Base-by-base conservation (phyloP, 129 eudicot species). In the Apium graveolens region DNA sequence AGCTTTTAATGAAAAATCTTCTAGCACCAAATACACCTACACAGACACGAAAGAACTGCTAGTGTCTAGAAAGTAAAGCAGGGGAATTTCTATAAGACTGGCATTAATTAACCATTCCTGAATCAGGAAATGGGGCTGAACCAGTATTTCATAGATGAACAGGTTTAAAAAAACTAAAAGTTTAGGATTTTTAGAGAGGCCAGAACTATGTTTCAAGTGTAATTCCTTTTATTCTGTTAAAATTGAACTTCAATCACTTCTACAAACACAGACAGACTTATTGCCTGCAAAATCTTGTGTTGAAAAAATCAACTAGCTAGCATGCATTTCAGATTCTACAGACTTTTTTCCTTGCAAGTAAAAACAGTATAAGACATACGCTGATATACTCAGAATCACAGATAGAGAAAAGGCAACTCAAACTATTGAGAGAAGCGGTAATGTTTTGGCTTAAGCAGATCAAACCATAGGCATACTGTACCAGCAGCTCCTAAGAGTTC, bases 401-500 rank as follows among this genome's bases (percentile, higher is more conserved):
- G 4, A 44, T 44, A 41, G 44, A 41, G 11, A 8, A 5, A 41
- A 6, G 44, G 11, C 11, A 41, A 44, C 48, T 44, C 48, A 44
- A 11, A 44, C 16, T 44, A 11, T 44, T 11, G 48, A 0, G 97
- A 96, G 49, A 93, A 89, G 71, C 88, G 82, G 0, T 94, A 86
- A 26, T 80, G 73, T 41, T 83, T 81, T 0, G 97, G 89, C 75
- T 44, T 55, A 5, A 85, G 84, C 80, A 93, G 29, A 80, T 91
- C 97, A 62, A 86, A 89, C 91, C 93, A 93, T 5, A 93, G 80
- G 73, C 98, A 93, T 80, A 93, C 89, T 5, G 72, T 80, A 20
- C 97, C 98, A 1, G 95, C 95, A 14, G 86, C 78, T 14, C 98
- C 98, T 55, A 83, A 77, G 65, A 80, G 78, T 72, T 84, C 81